phyloP scores from a whole-genome alignment of 2,329 filamentous ascomycete genomes.

The Rosellinia necatrix region DNA sequence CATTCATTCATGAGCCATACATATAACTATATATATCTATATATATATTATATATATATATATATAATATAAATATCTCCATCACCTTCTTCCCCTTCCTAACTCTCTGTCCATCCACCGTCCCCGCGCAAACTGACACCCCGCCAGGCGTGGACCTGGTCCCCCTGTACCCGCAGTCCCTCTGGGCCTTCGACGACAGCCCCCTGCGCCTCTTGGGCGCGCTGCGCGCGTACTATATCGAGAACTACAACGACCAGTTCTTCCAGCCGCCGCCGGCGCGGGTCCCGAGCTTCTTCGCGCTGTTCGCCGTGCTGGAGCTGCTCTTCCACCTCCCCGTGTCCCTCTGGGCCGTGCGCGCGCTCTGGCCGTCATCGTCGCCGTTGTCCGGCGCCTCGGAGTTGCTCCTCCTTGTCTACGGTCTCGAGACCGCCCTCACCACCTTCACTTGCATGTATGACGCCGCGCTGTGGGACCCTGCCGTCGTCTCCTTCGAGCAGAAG shows the following conservation, averaged over 20 bases:
- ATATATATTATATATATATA: too few species aligned
- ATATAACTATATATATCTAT: too few species aligned
- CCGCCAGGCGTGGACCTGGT: conserved; percentile 57
- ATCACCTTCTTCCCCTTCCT: not conserved
- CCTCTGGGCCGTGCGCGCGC: conserved; percentile 50
- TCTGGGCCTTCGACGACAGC: conserved; percentile 48
- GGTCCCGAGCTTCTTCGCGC: conserved; percentile 54
- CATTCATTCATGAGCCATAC: too few species aligned
- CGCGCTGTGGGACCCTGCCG: conserved; percentile 51
- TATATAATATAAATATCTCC: not conserved
- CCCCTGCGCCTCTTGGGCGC: conserved; percentile 54
- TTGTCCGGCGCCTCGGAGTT: conserved; percentile 50
- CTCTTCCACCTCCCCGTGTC: conserved; percentile 56
- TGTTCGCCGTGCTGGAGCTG: conserved; percentile 56
- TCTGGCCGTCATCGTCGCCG: conserved; percentile 48
- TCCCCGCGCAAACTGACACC: not conserved
- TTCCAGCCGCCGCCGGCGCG: conserved; percentile 45
- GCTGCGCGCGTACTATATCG: conserved; percentile 53
- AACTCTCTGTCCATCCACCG: not conserved
- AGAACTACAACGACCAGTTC: conserved; percentile 58
- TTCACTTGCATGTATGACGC: conserved; percentile 57
- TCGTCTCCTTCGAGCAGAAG: conserved; percentile 53
- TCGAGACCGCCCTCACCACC: conserved; percentile 58
- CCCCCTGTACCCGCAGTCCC: conserved; percentile 54
- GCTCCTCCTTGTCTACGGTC: conserved; percentile 55